Conservation (phyloP, 2,329 filamentous ascomycete species). For the Cercospora brassicicola region DNA sequence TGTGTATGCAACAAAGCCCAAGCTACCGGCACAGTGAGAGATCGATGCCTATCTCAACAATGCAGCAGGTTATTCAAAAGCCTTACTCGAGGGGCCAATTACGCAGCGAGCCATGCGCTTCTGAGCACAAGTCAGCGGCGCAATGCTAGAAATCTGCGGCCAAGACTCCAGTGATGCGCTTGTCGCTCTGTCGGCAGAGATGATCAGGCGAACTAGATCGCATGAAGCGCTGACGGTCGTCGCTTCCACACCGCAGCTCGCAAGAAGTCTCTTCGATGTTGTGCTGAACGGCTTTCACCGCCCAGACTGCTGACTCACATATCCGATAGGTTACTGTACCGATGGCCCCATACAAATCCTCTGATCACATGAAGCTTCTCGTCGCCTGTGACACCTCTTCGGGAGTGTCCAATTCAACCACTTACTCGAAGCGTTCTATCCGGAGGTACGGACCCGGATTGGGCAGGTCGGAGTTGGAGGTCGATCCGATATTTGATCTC, state of each 20-base stretch:
- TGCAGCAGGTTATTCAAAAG: not conserved
- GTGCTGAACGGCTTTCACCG: not conserved
- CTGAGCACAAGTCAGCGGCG: not conserved
- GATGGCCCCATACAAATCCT: not conserved
- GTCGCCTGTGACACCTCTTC: not conserved
- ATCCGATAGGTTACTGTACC: not conserved
- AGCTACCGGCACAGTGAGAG: not conserved
- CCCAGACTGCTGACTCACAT: not conserved
- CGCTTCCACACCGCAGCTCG: not conserved
- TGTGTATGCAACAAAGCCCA: conserved; percentile 11
- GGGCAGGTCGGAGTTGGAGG: not conserved
- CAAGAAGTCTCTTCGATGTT: not conserved
- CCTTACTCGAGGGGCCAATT: not conserved
- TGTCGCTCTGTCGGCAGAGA: not conserved
- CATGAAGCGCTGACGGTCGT: not conserved
- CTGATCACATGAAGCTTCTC: not conserved
- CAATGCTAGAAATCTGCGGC: not conserved
- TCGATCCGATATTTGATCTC: not conserved
- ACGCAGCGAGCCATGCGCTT: not conserved
- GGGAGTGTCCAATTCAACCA: not conserved
- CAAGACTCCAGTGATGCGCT: not conserved
- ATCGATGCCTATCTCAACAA: not conserved
- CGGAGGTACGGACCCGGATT: not conserved
- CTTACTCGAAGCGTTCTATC: not conserved
- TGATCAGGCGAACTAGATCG: not conserved